These are phyloP conservation scores for Sherardia arvensis DNA, from an alignment of 257 asterid species.

Conservation along the genomic window DNA sequence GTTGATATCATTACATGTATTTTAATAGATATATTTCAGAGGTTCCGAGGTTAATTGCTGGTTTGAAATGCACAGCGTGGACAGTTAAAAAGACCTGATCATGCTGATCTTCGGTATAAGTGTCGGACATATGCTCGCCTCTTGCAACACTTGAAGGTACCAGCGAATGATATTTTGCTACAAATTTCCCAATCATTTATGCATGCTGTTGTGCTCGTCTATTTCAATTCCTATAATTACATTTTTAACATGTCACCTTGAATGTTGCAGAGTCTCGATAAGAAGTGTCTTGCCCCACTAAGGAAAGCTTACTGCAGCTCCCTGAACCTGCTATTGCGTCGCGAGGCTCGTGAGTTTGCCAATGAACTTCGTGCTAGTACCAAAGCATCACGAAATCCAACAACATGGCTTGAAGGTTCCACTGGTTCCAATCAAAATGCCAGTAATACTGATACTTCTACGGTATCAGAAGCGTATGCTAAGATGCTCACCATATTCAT, in stretches of 20 bases:
- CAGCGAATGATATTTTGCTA: constrained; percentile 14
- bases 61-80: constrained; percentile 61
- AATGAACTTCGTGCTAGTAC: constrained; percentile 93
- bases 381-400: constrained; percentile 63
- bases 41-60: constrained; percentile 14
- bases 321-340: constrained; percentile 75
- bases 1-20: background rate
- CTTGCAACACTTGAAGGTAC: constrained; percentile 89
- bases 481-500: constrained; percentile 82
- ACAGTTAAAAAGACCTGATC: constrained; percentile 95
- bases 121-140: constrained; percentile 99
- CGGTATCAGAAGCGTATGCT: constrained; percentile 76
- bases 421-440: constrained; percentile 52
- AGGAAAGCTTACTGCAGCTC: constrained; percentile 98
- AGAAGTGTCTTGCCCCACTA: constrained; percentile 65
- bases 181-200: constrained; percentile 11
- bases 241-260: background rate
- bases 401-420: constrained; percentile 85
- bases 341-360: constrained; percentile 99
- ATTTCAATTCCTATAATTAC: constrained; percentile 11
- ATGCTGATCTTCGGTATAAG: constrained; percentile 88
- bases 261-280: constrained; percentile 73
- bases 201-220: constrained; percentile 17
- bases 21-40: background rate
- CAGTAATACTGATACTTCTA: constrained; percentile 64